phyloP scores from a whole-genome alignment of 176 grass and related monocot genomes.

The Guadua angustifolia region DNA sequence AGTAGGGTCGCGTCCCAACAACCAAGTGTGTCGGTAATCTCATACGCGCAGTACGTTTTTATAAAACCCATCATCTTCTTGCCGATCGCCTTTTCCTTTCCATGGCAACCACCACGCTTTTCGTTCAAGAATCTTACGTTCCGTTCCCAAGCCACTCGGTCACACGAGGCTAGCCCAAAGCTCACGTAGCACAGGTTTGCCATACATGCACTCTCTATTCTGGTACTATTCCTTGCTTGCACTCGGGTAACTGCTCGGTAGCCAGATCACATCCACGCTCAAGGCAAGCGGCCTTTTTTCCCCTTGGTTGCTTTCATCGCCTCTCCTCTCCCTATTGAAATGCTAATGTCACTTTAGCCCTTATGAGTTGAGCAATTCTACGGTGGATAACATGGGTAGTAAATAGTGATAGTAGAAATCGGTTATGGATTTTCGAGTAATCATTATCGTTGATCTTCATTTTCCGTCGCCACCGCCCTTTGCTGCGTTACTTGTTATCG shows the following conservation, averaged over 20 bases:
- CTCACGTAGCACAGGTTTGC: constrained; percentile 16
- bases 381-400: too few relatives aligned
- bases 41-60: constrained; percentile 8
- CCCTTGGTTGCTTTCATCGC: neutral
- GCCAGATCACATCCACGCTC: constrained; percentile 30
- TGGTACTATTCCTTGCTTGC: constrained; percentile 32
- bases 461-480: too few relatives aligned
- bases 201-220: constrained; percentile 1
- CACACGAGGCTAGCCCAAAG: neutral
- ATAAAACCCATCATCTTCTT: neutral
- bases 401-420: too few relatives aligned
- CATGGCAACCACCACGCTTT: constrained; percentile 44
- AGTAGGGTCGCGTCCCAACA: constrained; percentile 29
- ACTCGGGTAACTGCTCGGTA: neutral
- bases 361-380: too few relatives aligned
- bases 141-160: neutral
- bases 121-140: constrained; percentile 31
- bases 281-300: constrained; percentile 26
- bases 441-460: too few relatives aligned
- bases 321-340: neutral
- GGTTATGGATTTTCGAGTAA: too few relatives aligned
- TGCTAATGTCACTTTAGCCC: neutral
- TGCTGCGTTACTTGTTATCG: too few relatives aligned
- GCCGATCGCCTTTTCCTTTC: neutral
- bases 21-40: constrained; percentile 32